Percentiles rank a stretch among this genome's conserved stretches.
These are phyloP conservation scores for Dactylellina sp. DNA, from an alignment of 2,329 filamentous ascomycete species.

Conservation along the genomic window DNA sequence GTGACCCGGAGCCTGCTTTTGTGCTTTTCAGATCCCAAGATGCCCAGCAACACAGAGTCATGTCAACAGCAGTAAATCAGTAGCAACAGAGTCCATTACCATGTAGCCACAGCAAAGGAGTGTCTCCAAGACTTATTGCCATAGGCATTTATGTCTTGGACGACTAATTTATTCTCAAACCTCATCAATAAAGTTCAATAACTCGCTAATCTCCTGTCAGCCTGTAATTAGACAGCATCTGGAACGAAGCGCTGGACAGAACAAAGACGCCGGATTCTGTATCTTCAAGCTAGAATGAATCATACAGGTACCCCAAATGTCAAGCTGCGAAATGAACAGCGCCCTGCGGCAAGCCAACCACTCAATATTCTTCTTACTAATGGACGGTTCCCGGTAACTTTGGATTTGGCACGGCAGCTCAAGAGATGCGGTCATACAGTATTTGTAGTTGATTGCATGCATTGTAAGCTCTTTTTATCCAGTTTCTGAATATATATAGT, in stretches of 20 bases:
- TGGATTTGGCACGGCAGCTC: slow-evolving; percentile 60
- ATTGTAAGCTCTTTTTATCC: slow-evolving; percentile 48
- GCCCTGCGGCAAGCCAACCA: slow-evolving; percentile 1
- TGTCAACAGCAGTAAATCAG: no score
- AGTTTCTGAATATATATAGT: background rate
- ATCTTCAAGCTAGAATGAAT: slow-evolving; percentile 1
- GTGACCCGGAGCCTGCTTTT: slow-evolving; percentile 9
- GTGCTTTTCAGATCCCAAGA: background rate
- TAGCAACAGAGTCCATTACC: background rate
- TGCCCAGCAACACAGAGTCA: background rate
- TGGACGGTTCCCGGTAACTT: slow-evolving; percentile 60
- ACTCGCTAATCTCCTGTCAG: no score
- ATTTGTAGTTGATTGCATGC: slow-evolving; percentile 60
- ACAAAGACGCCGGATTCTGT: no score
- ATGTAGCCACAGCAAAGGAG: no score
- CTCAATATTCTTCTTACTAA: slow-evolving; percentile 61
- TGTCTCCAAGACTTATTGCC: no score
- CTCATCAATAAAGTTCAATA: no score
- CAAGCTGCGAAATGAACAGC: slow-evolving; percentile 14
- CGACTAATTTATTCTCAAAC: no score
- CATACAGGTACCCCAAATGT: slow-evolving; percentile 1
- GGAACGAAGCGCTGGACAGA: no score
- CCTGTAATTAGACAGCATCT: no score
- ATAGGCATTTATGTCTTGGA: no score
- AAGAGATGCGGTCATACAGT: slow-evolving; percentile 58